Evolutionary conservation across 768 basidiomycete species (phyloP), one percentile per base, ranked within the genome.

Genomic region (Suillus discolor): DNA sequence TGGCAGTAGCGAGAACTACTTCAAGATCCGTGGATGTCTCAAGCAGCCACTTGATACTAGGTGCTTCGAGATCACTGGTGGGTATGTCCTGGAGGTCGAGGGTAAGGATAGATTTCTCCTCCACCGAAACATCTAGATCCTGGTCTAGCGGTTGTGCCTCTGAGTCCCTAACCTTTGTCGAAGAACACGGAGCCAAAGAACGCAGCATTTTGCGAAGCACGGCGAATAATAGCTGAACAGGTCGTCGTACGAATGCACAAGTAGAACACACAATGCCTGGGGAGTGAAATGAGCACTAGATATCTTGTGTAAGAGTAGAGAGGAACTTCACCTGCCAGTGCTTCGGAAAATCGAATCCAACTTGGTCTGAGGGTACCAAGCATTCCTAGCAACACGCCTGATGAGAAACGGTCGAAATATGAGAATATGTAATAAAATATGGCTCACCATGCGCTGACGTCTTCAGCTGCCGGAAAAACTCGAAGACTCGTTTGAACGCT

Each of bases 11-110:
- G 3, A 61, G 3, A 25, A 55, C 25, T 34, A 69, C 57, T 23
- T 69, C 65, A 8, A 51, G 63, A 63, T 70, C 69, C 16, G 55
- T 69, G 7, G 68, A 70, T 42, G 62, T 70, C 16, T 70, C 64
- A 3, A 69, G 67, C 28, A 69, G 51, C 69, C 69, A 72, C 47
- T 55, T 39, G 34, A 72, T 65, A 3, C 66, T 28, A 28, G 51
- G 51, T 28, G 51, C 51, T 28, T 53, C 51, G 3, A 53, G 51
- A 28, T 28, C 6, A 2, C 15, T 53, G 25, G 25, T 53, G 16
- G 16, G 16, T 53, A 53, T 28, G 7, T 53, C 25, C 1, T 3
- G 25, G 15, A 53, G 51, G 25, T 16, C 7, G 51, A 53, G 51
- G 7, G 16, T 4, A 16, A 47, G 45, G n/a, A 13, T 49, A 4